phyloP scores from a whole-genome alignment of 1,284 basidiomycete genomes.

The Laetiporus sulphureus region DNA sequence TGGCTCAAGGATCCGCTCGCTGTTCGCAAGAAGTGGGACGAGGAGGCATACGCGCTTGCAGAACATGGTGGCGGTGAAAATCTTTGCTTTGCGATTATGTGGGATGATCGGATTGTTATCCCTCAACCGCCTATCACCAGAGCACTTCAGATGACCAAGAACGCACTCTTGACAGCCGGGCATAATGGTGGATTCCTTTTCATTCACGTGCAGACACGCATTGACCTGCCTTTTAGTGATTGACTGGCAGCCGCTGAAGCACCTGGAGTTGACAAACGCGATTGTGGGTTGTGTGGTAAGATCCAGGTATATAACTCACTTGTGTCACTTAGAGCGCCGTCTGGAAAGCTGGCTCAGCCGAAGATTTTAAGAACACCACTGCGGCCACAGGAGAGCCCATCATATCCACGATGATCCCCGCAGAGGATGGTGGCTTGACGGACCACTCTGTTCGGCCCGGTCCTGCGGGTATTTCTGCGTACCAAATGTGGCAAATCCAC shows the following conservation, averaged over 20 bases:
- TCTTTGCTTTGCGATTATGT: conserved; percentile 36
- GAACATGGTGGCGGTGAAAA: conserved; percentile 35
- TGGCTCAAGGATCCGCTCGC: conserved; percentile 43
- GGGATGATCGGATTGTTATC: conserved; percentile 39
- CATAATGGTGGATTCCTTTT: conserved; percentile 29
- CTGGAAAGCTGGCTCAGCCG: conserved; percentile 14
- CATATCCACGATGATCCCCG: conserved; percentile 53
- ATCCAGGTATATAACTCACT: too few relatives aligned
- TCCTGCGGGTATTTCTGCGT: conserved; percentile 18
- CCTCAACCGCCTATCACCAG: conserved; percentile 47
- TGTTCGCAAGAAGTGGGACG: conserved; percentile 18
- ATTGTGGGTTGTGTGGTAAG: conserved; percentile 27
- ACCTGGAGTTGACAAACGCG: conserved; percentile 39
- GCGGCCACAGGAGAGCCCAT: conserved; percentile 45
- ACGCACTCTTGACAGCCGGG: conserved; percentile 39
- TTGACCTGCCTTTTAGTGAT: conserved; percentile 2
- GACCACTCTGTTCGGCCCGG: not conserved
- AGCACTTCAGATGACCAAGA: conserved; percentile 38
- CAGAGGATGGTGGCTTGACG: conserved; percentile 1
- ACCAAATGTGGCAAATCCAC: conserved; percentile 39
- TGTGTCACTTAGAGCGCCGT: conserved; percentile 12
- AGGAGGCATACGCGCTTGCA: conserved; percentile 14
- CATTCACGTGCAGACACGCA: not conserved
- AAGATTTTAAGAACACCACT: conserved; percentile 5
- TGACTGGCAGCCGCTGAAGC: conserved; percentile 33